These are phyloP conservation scores for Exophiala calicioides DNA, from an alignment of 2,329 filamentous ascomycete species.

Conservation along the genomic window DNA sequence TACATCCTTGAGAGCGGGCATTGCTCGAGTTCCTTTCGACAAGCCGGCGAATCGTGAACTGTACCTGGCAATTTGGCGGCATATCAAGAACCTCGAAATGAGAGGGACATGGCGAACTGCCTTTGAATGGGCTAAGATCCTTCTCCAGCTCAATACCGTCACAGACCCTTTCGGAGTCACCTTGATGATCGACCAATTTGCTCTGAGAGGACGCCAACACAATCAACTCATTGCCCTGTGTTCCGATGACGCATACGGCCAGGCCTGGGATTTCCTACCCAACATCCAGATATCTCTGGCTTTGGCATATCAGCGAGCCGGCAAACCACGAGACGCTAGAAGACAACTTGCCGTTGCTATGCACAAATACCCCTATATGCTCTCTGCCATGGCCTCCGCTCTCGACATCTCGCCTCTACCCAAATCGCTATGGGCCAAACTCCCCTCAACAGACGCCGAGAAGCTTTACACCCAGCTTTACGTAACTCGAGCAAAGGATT, in stretches of 20 bases:
- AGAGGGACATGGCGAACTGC: slow-evolving; percentile 94
- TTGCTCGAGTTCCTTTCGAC: slow-evolving; percentile 76
- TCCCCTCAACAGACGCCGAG: slow-evolving; percentile 65
- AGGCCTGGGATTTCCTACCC: slow-evolving; percentile 58
- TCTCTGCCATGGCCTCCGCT: slow-evolving; percentile 75
- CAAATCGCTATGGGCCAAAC: slow-evolving; percentile 77
- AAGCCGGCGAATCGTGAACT: slow-evolving; percentile 88
- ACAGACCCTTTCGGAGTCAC: slow-evolving; percentile 81
- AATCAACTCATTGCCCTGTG: slow-evolving; percentile 73
- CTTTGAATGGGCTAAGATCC: slow-evolving; percentile 87
- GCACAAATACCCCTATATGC: slow-evolving; percentile 78
- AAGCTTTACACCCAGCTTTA: slow-evolving; percentile 75
- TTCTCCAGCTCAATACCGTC: slow-evolving; percentile 70
- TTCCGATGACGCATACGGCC: slow-evolving; percentile 51
- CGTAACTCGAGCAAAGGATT: slow-evolving; percentile 71
- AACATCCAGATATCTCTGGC: slow-evolving; percentile 76
- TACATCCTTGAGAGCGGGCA: slow-evolving; percentile 72
- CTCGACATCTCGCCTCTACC: slow-evolving; percentile 75
- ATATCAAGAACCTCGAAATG: slow-evolving; percentile 79
- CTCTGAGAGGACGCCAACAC: slow-evolving; percentile 76
- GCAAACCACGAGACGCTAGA: slow-evolving; percentile 66
- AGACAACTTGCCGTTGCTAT: slow-evolving; percentile 68
- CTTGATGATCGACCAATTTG: slow-evolving; percentile 79
- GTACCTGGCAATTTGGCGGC: slow-evolving; percentile 86
- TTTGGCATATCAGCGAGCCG: slow-evolving; percentile 72